A percentile compares a stretch with the other conserved stretches of the same genome.
These are phyloP conservation scores for Trametes polyzona DNA, from an alignment of 1,284 basidiomycete species.

Conservation along the genomic window DNA sequence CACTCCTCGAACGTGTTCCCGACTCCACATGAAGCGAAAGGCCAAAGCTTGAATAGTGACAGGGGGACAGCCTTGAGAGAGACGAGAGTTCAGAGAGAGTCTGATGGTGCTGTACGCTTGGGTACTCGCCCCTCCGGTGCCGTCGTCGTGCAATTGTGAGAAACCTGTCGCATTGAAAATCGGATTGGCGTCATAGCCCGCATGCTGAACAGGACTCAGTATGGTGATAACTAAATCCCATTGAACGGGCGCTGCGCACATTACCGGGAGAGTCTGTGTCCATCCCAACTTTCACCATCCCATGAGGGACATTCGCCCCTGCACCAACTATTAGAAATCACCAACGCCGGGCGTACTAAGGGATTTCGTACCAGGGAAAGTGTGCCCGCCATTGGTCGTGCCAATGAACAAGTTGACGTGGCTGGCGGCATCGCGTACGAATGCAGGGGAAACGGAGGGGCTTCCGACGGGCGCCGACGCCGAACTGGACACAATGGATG, in stretches of 20 bases:
- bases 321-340: neutral
- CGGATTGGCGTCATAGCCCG: slow-evolving; percentile 56
- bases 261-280: slow-evolving; percentile 67
- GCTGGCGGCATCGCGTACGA: slow-evolving; percentile 33
- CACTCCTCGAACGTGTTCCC: slow-evolving; percentile 50
- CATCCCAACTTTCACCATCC: slow-evolving; percentile 68
- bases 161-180: slow-evolving; percentile 59
- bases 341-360: neutral
- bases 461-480: neutral
- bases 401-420: slow-evolving; percentile 62
- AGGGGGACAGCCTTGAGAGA: slow-evolving; percentile 55
- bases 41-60: slow-evolving; percentile 65
- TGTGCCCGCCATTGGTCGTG: slow-evolving; percentile 61
- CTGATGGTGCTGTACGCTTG: neutral
- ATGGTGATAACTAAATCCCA: neutral
- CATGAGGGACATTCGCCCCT: slow-evolving; percentile 69
- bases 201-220: slow-evolving; percentile 45
- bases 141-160: slow-evolving; percentile 65
- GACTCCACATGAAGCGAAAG: slow-evolving; percentile 50
- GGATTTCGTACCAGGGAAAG: slow-evolving; percentile 54
- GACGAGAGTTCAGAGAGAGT: neutral
- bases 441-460: neutral
- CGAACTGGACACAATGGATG: neutral
- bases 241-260: slow-evolving; percentile 39
- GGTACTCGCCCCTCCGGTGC: slow-evolving; percentile 56